These are phyloP conservation scores for Aspergillus sp. DNA, from an alignment of 2,329 filamentous ascomycete species.

Conservation along the genomic window DNA sequence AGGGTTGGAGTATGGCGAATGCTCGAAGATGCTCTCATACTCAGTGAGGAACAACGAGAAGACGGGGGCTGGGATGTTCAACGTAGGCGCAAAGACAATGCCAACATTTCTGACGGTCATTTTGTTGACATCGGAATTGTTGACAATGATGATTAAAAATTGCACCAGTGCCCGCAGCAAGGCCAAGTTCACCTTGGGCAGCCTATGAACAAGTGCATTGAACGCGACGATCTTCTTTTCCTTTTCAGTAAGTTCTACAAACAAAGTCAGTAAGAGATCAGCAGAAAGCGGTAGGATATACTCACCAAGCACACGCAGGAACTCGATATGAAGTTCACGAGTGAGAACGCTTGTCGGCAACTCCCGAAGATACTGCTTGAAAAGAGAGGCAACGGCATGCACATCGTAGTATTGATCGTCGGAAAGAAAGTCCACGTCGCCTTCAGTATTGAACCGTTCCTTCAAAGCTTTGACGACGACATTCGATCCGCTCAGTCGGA, in stretches of 20 bases:
- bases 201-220: slow-evolving; percentile 72
- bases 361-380: slow-evolving; percentile 93
- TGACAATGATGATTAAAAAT: slow-evolving; percentile 89
- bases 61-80: slow-evolving; percentile 93
- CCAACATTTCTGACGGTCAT: slow-evolving; percentile 98
- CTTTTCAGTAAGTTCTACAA: slow-evolving; percentile 67
- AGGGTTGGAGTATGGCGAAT: slow-evolving; percentile 52
- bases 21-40: slow-evolving; percentile 80
- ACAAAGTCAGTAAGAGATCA: slow-evolving; percentile 7
- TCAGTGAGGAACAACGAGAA: slow-evolving; percentile 94
- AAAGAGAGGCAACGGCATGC: slow-evolving; percentile 87
- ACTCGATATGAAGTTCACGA: slow-evolving; percentile 83
- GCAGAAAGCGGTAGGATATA: background rate
- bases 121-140: slow-evolving; percentile 87
- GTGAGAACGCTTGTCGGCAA: slow-evolving; percentile 89
- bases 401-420: slow-evolving; percentile 87
- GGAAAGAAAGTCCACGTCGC: slow-evolving; percentile 81
- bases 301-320: slow-evolving; percentile 71
- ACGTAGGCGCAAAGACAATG: slow-evolving; percentile 94
- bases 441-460: slow-evolving; percentile 90
- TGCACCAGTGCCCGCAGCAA: slow-evolving; percentile 81
- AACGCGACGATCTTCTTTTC: slow-evolving; percentile 74
- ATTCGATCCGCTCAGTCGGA: slow-evolving; percentile 95
- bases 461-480: slow-evolving; percentile 86
- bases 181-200: slow-evolving; percentile 78